These are phyloP conservation scores for Boletus reticuloceps DNA, from an alignment of 768 basidiomycete genomes.

Conservation along the genomic window DNA sequence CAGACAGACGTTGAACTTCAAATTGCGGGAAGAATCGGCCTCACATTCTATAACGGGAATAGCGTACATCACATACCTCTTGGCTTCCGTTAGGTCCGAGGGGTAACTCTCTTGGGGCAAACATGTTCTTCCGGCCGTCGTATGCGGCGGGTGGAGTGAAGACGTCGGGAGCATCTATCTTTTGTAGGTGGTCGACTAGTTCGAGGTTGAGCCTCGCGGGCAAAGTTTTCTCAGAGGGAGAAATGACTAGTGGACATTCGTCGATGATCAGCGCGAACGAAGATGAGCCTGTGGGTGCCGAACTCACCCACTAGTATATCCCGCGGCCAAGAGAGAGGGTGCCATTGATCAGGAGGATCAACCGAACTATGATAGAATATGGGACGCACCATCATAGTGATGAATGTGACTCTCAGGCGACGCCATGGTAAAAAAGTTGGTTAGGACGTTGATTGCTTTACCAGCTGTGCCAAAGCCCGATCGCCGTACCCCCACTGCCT, in stretches of 20 bases:
- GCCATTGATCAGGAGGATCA: slow-evolving; percentile 22
- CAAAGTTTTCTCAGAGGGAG: slow-evolving; percentile 64
- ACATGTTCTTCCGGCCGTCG: slow-evolving; percentile 79
- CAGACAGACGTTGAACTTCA: slow-evolving; percentile 62
- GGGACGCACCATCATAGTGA: slow-evolving; percentile 75
- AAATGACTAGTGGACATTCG: slow-evolving; percentile 47
- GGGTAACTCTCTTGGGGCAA: slow-evolving; percentile 57
- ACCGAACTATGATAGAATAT: slow-evolving; percentile 14
- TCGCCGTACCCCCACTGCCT: slow-evolving; percentile 65
- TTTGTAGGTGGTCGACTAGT: slow-evolving; percentile 63
- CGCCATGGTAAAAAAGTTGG: slow-evolving; percentile 64
- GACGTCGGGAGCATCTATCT: slow-evolving; percentile 51
- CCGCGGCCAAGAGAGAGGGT: neutral
- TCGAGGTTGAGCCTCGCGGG: slow-evolving; percentile 70
- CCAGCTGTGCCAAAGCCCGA: slow-evolving; percentile 63
- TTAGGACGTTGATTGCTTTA: slow-evolving; percentile 36
- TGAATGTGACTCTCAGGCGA: slow-evolving; percentile 64
- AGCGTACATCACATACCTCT: slow-evolving; percentile 41
- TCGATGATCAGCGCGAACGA: slow-evolving; percentile 9
- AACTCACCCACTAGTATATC: slow-evolving; percentile 21
- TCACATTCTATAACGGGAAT: neutral
- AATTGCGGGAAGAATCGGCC: slow-evolving; percentile 7
- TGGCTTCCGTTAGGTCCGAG: slow-evolving; percentile 50
- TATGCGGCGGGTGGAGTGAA: slow-evolving; percentile 76
- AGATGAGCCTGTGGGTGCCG: neutral